Base-by-base conservation (phyloP, 2,329 filamentous ascomycete species). In the Penicillium sp. region DNA sequence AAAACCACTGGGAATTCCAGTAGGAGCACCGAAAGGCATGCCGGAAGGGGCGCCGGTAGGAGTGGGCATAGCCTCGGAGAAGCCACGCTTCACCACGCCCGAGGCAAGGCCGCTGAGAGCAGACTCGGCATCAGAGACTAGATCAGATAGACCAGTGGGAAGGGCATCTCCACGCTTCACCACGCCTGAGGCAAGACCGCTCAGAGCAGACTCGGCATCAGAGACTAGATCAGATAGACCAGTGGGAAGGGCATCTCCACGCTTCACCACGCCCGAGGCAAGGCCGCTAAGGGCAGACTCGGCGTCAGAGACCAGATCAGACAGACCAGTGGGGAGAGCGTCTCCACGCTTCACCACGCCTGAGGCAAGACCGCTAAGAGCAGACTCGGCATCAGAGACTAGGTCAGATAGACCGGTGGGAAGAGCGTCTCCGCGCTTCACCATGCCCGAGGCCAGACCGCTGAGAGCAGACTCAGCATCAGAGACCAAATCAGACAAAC, bases 91-190 rank as follows among this genome's bases (percentile, higher is more conserved):
- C 21, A 27, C 51, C 26, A 53, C 53, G 21, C 26, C 47, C 11
- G 60, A 62, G 0, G 55, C 50, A 6, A 62, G 26, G 13, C 45
- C 55, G 7, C 53, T 37, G 14, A 42, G 44, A n/a, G 57, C 33
- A n/a, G 57, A 55, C 45, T 62, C 49, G 2, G 46, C 57, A n/a
- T 58, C 59, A 5, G 55, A 60, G n/a, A 46, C n/a, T 4, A 59
- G 21, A 7, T 53, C 58, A 7, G 54, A 50, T 3, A 62, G 50
- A 19, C 54, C 57, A 2, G 55, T 57, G 10, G 61, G 55, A 25
- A 60, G 37, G 46, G 52, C 25, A 2, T 37, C 53, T 23, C 14
- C 61, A 4, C 62, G 62, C 44, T 63, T 35, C 8, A 50, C 51
- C 21, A 50, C 51, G 1, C 33, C 27, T 1, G 61, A 63, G 2